Conservation (phyloP, 2,329 filamentous ascomycete genomes). For the Geosmithia putterillii region DNA sequence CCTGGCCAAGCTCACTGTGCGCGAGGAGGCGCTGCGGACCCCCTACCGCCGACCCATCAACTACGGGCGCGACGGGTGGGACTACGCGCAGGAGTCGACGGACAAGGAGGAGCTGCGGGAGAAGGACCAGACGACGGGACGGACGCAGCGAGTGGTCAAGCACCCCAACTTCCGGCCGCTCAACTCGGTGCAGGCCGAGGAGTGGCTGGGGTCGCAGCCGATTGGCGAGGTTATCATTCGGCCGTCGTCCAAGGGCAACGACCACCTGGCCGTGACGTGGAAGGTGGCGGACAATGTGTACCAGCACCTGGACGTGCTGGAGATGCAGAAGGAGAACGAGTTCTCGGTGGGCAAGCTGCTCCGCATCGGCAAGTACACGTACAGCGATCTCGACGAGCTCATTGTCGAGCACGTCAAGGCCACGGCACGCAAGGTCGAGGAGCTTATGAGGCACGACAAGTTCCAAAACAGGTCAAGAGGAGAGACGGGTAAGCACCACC, state of each 20-base stretch:
- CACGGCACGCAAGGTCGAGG: constrained; percentile 95
- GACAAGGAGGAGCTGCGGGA: constrained; percentile 77
- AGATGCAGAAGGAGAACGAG: constrained; percentile 93
- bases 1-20: constrained; percentile 68
- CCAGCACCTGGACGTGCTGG: constrained; percentile 93
- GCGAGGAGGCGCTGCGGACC: constrained; percentile 66
- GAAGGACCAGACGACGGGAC: constrained; percentile 74
- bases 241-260: constrained; percentile 86
- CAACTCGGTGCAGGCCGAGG: constrained; percentile 84
- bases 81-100: constrained; percentile 65
- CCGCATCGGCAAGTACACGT: constrained; percentile 80
- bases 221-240: constrained; percentile 89
- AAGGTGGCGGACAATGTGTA: constrained; percentile 95
- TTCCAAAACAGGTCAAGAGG: constrained; percentile 72
- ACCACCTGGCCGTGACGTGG: constrained; percentile 95
- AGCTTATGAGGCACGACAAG: constrained; percentile 90
- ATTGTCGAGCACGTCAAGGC: constrained; percentile 96
- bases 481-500: constrained; percentile 66
- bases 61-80: constrained; percentile 73
- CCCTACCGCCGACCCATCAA: constrained; percentile 60
- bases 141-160: constrained; percentile 90
- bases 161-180: constrained; percentile 92
- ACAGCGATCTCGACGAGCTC: constrained; percentile 91
- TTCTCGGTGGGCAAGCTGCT: constrained; percentile 83
- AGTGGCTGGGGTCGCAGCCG: constrained; percentile 78